Conservation (phyloP, 495 filamentous ascomycete genomes). For the Parmelia sp. region DNA sequence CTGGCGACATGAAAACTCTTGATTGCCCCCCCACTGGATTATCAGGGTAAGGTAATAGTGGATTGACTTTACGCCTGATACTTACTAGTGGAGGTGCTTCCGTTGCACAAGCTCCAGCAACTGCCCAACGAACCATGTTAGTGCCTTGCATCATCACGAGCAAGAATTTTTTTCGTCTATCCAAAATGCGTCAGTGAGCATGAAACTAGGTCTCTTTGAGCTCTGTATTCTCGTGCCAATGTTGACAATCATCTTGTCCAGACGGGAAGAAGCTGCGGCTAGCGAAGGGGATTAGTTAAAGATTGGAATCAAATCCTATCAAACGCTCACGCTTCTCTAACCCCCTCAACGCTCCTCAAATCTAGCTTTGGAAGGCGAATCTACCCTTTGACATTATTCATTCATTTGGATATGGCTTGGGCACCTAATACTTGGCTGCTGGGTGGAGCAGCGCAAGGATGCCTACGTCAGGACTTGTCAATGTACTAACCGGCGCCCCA, state of each 20-base stretch:
- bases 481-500: not conserved
- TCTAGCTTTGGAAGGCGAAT: not conserved
- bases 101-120: not conserved
- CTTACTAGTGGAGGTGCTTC: not conserved
- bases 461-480: conserved; percentile 8
- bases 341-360: not conserved
- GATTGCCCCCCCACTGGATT: not conserved
- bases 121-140: not conserved
- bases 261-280: not conserved
- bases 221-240: not conserved
- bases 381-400: conserved; percentile 8
- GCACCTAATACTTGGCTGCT: not conserved
- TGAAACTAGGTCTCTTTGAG: conserved; percentile 7
- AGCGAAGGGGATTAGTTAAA: not conserved
- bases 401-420: conserved; percentile 8
- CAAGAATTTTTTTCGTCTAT: not conserved
- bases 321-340: conserved; percentile 2
- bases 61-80: not conserved
- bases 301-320: conserved; percentile 11
- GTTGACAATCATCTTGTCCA: not conserved
- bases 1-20: no score
- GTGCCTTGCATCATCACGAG: conserved; percentile 12
- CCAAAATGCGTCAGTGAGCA: conserved; percentile 2
- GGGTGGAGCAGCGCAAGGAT: not conserved
- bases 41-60: not conserved